These are phyloP conservation scores for Erodium moschatum DNA, from an alignment of 441 rosid species.

Conservation along the genomic window DNA sequence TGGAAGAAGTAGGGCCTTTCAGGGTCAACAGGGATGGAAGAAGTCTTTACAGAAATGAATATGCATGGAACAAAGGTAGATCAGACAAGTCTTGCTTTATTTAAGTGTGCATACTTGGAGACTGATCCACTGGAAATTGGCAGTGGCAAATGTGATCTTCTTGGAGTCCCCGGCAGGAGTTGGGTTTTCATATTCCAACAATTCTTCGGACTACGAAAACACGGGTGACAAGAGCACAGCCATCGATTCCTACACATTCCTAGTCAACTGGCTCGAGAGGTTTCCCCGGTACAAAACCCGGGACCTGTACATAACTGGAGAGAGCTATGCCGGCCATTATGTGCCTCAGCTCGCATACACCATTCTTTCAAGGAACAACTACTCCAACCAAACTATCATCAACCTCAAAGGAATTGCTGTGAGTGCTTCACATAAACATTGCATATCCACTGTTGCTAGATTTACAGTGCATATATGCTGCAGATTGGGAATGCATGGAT, in stretches of 20 bases:
- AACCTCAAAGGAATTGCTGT: constrained; percentile 40
- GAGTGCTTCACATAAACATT: neutral
- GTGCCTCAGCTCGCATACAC: constrained; percentile 37
- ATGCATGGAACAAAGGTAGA: constrained; percentile 35
- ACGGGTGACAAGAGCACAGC: constrained; percentile 31
- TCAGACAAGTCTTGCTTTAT: neutral
- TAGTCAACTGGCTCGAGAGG: constrained; percentile 37
- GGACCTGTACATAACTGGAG: constrained; percentile 32
- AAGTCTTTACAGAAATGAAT: constrained; percentile 25
- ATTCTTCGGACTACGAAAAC: constrained; percentile 22
- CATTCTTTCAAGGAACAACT: constrained; percentile 23
- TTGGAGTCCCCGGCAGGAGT: constrained; percentile 40
- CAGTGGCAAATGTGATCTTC: constrained; percentile 39
- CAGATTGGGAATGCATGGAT: constrained; percentile 42
- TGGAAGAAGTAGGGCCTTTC: constrained; percentile 41
- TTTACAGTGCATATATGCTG: neutral
- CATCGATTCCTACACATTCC: constrained; percentile 28
- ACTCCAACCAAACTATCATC: constrained; percentile 19
- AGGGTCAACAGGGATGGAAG: constrained; percentile 30
- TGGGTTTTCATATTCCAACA: constrained; percentile 38
- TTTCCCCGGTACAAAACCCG: constrained; percentile 32
- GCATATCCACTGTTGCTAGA: neutral
- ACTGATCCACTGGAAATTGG: neutral
- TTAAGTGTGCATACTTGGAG: neutral
- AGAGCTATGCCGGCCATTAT: constrained; percentile 39